These are phyloP conservation scores for Wickerhamomyces alni DNA, from an alignment of 805 yeast species.

Conservation along the genomic window DNA sequence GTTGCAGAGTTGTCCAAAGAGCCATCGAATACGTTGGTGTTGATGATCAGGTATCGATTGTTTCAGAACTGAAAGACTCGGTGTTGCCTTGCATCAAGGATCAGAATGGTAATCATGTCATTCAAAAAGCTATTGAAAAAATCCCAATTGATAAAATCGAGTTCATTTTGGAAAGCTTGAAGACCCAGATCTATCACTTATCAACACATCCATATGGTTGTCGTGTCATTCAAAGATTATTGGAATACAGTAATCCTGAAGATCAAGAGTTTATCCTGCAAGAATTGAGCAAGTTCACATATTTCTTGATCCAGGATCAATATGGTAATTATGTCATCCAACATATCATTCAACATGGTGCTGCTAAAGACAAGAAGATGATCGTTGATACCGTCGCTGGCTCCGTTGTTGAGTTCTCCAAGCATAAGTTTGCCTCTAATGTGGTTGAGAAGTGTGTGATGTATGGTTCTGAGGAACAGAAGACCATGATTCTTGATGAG, in stretches of 20 bases:
- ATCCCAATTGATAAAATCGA: constrained; percentile 66
- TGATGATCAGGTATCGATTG: constrained; percentile 60
- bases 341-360: constrained; percentile 85
- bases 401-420: constrained; percentile 75
- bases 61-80: constrained; percentile 61
- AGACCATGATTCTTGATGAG: constrained; percentile 55
- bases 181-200: constrained; percentile 68
- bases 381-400: constrained; percentile 67
- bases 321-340: constrained; percentile 98
- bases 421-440: constrained; percentile 95
- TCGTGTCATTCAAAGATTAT: constrained; percentile 87
- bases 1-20: constrained; percentile 94
- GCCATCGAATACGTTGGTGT: constrained; percentile 71
- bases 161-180: constrained; percentile 68
- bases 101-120: constrained; percentile 97
- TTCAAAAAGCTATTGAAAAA: constrained; percentile 88
- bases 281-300: constrained; percentile 68
- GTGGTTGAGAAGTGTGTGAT: constrained; percentile 93
- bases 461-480: constrained; percentile 59
- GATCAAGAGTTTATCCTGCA: constrained; percentile 64
- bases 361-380: constrained; percentile 47
- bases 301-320: constrained; percentile 84
- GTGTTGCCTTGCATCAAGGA: constrained; percentile 76
- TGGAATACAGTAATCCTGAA: constrained; percentile 65
- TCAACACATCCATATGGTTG: constrained; percentile 98